Conservation (phyloP, 2,329 filamentous ascomycete species). For the Davidsoniella virescens region DNA sequence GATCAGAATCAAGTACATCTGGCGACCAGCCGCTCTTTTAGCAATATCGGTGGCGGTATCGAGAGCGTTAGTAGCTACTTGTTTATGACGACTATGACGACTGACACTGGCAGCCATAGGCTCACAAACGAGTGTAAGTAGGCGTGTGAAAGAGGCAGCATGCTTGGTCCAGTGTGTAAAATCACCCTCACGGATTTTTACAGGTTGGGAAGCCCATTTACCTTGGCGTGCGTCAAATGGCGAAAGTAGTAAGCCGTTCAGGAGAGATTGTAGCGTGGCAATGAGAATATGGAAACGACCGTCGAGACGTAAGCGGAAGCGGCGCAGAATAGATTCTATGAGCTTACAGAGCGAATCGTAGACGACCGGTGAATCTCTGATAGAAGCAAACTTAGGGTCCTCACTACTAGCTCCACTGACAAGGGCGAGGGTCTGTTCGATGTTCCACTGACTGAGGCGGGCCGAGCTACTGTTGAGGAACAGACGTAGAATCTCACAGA, state of each 20-base stretch:
- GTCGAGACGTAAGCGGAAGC: constrained; percentile 43
- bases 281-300: constrained; percentile 46
- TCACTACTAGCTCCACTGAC: constrained; percentile 25
- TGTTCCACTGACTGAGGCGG: constrained; percentile 40
- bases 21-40: constrained; percentile 42
- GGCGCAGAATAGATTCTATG: constrained; percentile 38
- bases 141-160: constrained; percentile 35
- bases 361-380: constrained; percentile 21
- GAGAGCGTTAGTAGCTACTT: constrained; percentile 24
- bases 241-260: constrained; percentile 33
- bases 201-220: constrained; percentile 17
- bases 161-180: constrained; percentile 23
- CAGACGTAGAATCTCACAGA: constrained; percentile 26
- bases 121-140: constrained; percentile 43
- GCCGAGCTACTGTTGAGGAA: constrained; percentile 34
- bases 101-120: constrained; percentile 37
- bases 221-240: constrained; percentile 19
- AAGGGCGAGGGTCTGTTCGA: constrained; percentile 32
- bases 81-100: constrained; percentile 8
- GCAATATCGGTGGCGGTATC: constrained; percentile 45
- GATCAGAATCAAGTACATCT: constrained; percentile 45
- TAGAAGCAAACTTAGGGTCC: constrained; percentile 16
- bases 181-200: constrained; percentile 7
- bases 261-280: constrained; percentile 36
- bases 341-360: constrained; percentile 36